Evolutionary conservation across 2,329 filamentous ascomycete genomes (phyloP).

Genomic region (Ampelomyces quisqualis): DNA sequence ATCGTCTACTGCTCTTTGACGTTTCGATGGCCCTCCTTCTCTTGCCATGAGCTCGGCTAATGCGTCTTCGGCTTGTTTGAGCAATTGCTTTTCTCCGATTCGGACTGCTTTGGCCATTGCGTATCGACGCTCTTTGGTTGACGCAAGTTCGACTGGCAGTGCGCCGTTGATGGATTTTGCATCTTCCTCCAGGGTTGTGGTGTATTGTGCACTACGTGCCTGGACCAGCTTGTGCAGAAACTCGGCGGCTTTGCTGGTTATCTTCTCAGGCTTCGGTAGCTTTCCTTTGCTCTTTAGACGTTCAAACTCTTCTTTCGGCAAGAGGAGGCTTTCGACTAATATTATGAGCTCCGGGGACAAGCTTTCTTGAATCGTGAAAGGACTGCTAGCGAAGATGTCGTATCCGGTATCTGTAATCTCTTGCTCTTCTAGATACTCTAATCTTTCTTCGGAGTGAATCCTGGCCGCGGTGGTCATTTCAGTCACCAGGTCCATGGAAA

Average conservation of each 20-base stretch:
- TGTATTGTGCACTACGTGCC: slow-evolving; percentile 52
- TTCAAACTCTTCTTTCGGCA: slow-evolving; percentile 45
- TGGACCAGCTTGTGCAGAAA: slow-evolving; percentile 46
- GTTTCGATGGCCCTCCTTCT: slow-evolving; percentile 28
- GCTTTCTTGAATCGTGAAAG: slow-evolving; percentile 39
- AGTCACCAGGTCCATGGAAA: slow-evolving; percentile 62
- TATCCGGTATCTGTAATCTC: slow-evolving; percentile 72
- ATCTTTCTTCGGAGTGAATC: slow-evolving; percentile 21
- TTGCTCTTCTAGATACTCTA: slow-evolving; percentile 62
- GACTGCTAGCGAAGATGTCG: slow-evolving; percentile 50
- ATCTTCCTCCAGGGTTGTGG: slow-evolving; percentile 57
- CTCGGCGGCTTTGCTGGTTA: slow-evolving; percentile 42
- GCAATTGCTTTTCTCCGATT: slow-evolving; percentile 69
- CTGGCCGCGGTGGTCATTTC: slow-evolving; percentile 14
- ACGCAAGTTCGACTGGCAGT: slow-evolving; percentile 27
- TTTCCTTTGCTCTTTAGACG: slow-evolving; percentile 46
- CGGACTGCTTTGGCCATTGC: slow-evolving; percentile 67
- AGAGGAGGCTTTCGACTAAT: slow-evolving; percentile 49
- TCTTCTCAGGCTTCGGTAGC: slow-evolving; percentile 47
- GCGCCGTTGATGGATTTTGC: slow-evolving; percentile 47
- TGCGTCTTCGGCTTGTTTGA: slow-evolving; percentile 55
- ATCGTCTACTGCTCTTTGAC: slow-evolving; percentile 27
- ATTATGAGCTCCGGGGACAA: slow-evolving; percentile 47
- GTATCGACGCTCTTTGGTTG: slow-evolving; percentile 31
- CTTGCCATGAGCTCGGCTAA: slow-evolving; percentile 32